A percentile compares a stretch with the other conserved stretches of the same genome.
Conservation (phyloP, 192 early-diverging fungal species). For the Lunasporangiospora selenospora region DNA sequence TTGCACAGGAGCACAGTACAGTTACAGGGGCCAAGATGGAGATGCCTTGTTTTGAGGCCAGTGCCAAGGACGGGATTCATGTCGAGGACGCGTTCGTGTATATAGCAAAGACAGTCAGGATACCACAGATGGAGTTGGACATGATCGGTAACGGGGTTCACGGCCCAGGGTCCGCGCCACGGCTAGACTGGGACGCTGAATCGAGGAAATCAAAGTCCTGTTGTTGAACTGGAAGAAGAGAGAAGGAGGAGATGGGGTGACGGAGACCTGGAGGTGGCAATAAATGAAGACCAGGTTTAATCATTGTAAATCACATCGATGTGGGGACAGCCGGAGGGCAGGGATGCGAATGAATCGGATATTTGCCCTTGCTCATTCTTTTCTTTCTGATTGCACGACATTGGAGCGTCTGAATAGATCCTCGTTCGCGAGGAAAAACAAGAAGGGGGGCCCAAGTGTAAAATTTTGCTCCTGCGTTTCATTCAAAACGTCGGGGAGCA, state of each 20-base stretch:
- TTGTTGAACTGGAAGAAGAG: conserved; percentile 1
- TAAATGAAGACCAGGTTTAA: no score
- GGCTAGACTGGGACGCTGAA: conserved; percentile 41
- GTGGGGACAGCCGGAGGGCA: no score
- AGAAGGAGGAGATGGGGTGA: background rate
- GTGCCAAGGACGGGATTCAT: conserved; percentile 94
- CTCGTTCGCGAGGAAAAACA: no score
- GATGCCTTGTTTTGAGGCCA: conserved; percentile 97
- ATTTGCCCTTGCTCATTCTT: background rate
- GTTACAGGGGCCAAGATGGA: conserved; percentile 84
- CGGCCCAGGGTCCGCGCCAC: background rate
- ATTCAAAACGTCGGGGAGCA: no score
- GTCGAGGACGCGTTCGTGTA: conserved; percentile 95
- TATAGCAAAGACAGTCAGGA: conserved; percentile 72
- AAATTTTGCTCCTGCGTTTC: no score
- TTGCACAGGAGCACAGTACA: conserved; percentile 72
- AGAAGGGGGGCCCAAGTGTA: no score
- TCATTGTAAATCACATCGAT: no score
- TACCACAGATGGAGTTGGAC: conserved; percentile 60
- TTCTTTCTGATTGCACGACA: background rate
- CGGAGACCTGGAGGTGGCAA: no score
- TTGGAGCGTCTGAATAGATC: no score
- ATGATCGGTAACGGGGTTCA: conserved; percentile 45
- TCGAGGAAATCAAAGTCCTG: conserved; percentile 32
- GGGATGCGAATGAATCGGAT: no score